These are phyloP conservation scores for Exophiala oligosperma DNA, from an alignment of 2,329 filamentous ascomycete genomes.

Conservation along the genomic window DNA sequence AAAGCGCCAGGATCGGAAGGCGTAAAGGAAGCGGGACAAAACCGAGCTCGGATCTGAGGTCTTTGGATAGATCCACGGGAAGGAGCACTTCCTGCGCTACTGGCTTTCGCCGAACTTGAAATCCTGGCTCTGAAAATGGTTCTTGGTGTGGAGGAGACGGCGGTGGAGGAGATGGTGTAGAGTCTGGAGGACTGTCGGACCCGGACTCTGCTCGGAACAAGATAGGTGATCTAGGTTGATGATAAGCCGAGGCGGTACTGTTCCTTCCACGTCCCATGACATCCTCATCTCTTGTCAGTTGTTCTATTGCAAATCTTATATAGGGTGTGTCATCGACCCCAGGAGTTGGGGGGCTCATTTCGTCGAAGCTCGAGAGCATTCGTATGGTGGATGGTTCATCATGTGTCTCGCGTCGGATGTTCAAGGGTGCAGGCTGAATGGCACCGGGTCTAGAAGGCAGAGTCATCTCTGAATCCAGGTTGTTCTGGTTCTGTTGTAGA, in stretches of 20 bases:
- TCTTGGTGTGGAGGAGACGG: conserved; percentile 14
- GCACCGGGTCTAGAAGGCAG: conserved; percentile 22
- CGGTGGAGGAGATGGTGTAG: conserved; percentile 19
- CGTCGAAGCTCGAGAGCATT: conserved; percentile 32
- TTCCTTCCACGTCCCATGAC: conserved; percentile 56
- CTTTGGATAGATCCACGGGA: conserved; percentile 46
- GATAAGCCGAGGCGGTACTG: conserved; percentile 36
- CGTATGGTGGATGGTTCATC: conserved; percentile 32
- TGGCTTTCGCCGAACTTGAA: conserved; percentile 16
- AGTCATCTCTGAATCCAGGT: conserved; percentile 30
- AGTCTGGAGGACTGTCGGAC: neutral
- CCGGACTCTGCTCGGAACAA: neutral
- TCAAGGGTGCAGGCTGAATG: conserved; percentile 24
- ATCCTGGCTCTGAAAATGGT: conserved; percentile 8
- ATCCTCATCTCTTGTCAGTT: conserved; percentile 74
- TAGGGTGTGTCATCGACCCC: conserved; percentile 83
- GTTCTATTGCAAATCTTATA: conserved; percentile 85
- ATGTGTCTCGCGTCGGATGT: conserved; percentile 17
- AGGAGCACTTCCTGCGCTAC: conserved; percentile 30
- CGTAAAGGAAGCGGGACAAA: conserved; percentile 73
- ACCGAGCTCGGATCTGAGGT: conserved; percentile 55
- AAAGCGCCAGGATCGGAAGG: conserved; percentile 60
- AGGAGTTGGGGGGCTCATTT: conserved; percentile 60
- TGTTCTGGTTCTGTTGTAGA: conserved; percentile 11
- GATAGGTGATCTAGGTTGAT: conserved; percentile 7